These are phyloP conservation scores for Hevea brasiliensis DNA, from an alignment of 345 rosid genomes.

Conservation along the genomic window DNA sequence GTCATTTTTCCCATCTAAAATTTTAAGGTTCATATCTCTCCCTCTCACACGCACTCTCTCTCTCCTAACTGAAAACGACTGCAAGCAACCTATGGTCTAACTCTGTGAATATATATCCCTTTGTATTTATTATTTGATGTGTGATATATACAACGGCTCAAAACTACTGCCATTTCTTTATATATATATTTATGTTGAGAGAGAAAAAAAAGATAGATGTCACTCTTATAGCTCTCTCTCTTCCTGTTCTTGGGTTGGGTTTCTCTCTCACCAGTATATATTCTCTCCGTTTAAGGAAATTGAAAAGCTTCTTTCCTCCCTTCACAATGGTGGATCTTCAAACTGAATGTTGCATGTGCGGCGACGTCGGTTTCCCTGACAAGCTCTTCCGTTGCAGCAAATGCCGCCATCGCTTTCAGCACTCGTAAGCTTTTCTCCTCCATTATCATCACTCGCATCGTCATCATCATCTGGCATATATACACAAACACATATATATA, in stretches of 20 bases:
- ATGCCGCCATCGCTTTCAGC: slow-evolving; percentile 86
- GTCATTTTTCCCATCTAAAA: slow-evolving; percentile 32
- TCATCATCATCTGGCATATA: not conserved
- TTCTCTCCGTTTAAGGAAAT: not conserved
- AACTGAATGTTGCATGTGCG: slow-evolving; percentile 93
- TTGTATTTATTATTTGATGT: not conserved
- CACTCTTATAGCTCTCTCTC: slow-evolving; percentile 2
- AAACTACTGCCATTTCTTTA: slow-evolving; percentile 15
- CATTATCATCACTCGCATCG: not conserved
- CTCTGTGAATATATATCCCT: slow-evolving; percentile 26
- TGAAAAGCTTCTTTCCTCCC: not conserved
- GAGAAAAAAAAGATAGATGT: not conserved
- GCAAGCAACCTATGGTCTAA: slow-evolving; percentile 84
- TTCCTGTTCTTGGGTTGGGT: not conserved
- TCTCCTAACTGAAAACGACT: slow-evolving; percentile 69
- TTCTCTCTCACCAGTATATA: not conserved
- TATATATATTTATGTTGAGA: slow-evolving; percentile 1
- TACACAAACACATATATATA: no score
- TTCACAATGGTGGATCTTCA: slow-evolving; percentile 81
- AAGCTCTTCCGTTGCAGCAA: slow-evolving; percentile 93
- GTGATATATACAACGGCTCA: slow-evolving; percentile 39
- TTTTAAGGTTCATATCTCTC: slow-evolving; percentile 54
- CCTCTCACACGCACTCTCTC: no score
- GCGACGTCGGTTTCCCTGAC: slow-evolving; percentile 94
- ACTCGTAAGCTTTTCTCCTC: slow-evolving; percentile 57